Base-by-base conservation (phyloP, 2,329 filamentous ascomycete species). In the Didymosphaeria variabile region DNA sequence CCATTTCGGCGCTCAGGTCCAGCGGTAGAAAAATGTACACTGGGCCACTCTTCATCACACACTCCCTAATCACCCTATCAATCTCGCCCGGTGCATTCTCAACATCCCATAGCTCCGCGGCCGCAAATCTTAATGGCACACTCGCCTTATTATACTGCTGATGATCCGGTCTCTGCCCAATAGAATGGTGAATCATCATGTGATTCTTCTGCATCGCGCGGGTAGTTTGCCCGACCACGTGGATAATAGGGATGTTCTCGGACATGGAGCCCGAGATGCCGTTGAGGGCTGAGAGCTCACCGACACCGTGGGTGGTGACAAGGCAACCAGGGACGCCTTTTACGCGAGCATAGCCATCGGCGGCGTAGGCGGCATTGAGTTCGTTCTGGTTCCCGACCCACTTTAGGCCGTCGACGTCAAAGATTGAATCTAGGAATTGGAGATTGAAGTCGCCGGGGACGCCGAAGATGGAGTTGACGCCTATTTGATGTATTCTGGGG, bases 291-390 rank as follows among this genome's bases (percentile, higher is more conserved):
- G 76, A 80, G 5, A 83, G 66, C 63, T 83, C 81, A 21, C 74
- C 87, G 1, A 89, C 87, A 5, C 86, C 87, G 67, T 87, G 87
- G 0, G 87, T 88, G 0, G 87, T 89, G 34, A 88, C 77, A 8
- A 87, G 68, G 55, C 78, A 79, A 9, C 80, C 81, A 3, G 79
- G 79, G 7, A 84, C 73, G 6, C 83, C 83, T 63, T 86, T 86
- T 60, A 86, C 80, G 13, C 86, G 77, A 3, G 84, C 81, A 64
- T 88, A 88, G 1, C 85, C 86, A 63, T 88, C 86, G 2, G 84
- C 84, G 0, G 85, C 84, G 61, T 87, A 87, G 2, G 79, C 84
- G 3, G 84, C 83, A 63, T 87, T 87, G 51, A 88, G 80, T 71
- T 88, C 86, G 65, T 88, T 88, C 57, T 82, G 79, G 62, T 84